phyloP scores from a whole-genome alignment of 108 stramenopile species.

The Pseudonitzschia multistriata region DNA sequence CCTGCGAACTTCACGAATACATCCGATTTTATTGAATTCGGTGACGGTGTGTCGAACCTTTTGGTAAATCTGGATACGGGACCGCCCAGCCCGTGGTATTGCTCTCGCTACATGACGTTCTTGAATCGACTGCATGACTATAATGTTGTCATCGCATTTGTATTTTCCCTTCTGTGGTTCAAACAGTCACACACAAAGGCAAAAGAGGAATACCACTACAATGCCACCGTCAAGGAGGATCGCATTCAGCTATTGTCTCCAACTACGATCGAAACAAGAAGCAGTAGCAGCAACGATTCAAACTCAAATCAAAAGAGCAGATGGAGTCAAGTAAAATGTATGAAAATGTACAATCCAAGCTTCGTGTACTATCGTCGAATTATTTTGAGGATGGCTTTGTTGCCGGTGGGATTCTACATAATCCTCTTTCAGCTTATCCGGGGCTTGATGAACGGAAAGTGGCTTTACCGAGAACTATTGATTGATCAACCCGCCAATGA shows the following conservation, averaged over 20 bases:
- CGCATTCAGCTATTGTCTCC: slow-evolving; percentile 6
- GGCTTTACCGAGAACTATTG: slow-evolving; percentile 7
- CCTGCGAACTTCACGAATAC: not conserved
- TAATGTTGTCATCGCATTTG: slow-evolving; percentile 24
- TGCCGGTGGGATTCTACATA: slow-evolving; percentile 51
- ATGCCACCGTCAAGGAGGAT: slow-evolving; percentile 25
- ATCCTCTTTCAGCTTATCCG: slow-evolving; percentile 13
- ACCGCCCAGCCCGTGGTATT: not conserved
- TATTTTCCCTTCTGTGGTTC: slow-evolving; percentile 52
- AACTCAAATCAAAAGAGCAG: not conserved
- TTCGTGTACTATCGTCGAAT: slow-evolving; percentile 31
- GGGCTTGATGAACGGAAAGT: slow-evolving; percentile 1
- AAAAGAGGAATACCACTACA: not conserved
- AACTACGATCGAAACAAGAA: not conserved
- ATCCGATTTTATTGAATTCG: not conserved
- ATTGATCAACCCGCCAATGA: slow-evolving; percentile 15
- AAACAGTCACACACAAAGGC: slow-evolving; percentile 37
- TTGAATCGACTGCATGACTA: slow-evolving; percentile 17
- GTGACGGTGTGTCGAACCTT: not conserved
- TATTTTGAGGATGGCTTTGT: slow-evolving; percentile 28
- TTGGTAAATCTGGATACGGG: not conserved
- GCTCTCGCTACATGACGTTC: not conserved
- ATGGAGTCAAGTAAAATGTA: slow-evolving; percentile 4
- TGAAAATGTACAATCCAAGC: slow-evolving; percentile 17
- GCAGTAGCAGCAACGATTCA: not conserved